These are phyloP conservation scores for Panicum hallii DNA, from an alignment of 202 grass and related monocot species.

Conservation along the genomic window DNA sequence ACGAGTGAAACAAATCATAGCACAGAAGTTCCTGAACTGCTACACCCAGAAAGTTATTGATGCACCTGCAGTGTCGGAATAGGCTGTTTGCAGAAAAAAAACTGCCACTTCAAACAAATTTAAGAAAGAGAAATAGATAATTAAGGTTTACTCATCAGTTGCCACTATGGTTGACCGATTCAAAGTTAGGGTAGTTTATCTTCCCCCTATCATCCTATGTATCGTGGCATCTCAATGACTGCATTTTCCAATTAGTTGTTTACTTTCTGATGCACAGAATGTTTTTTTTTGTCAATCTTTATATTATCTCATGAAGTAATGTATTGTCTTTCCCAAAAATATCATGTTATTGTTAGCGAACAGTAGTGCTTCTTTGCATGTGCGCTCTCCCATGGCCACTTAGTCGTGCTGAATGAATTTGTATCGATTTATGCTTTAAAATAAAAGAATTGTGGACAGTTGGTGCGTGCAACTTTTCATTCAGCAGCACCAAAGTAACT, in stretches of 20 bases:
- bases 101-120: not conserved
- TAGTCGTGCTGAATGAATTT: not conserved
- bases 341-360: not conserved
- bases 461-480: not conserved
- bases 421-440: not conserved
- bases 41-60: slow-evolving; percentile 2
- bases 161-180: not conserved
- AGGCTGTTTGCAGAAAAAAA: not conserved
- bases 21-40: not conserved
- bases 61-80: not conserved
- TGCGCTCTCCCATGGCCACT: too few species aligned
- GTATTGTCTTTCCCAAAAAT: not conserved
- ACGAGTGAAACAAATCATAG: slow-evolving; percentile 5
- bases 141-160: not conserved
- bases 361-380: not conserved
- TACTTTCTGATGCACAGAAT: not conserved
- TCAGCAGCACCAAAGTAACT: not conserved
- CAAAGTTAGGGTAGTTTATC: not conserved
- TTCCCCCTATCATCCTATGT: not conserved
- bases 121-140: not conserved
- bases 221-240: not conserved
- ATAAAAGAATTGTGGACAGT: not conserved
- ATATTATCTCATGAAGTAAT: not conserved
- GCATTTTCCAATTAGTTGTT: not conserved
- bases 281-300: too few species aligned